Conservation (phyloP, 176 grass and related monocot species). For the Poa pratensis region DNA sequence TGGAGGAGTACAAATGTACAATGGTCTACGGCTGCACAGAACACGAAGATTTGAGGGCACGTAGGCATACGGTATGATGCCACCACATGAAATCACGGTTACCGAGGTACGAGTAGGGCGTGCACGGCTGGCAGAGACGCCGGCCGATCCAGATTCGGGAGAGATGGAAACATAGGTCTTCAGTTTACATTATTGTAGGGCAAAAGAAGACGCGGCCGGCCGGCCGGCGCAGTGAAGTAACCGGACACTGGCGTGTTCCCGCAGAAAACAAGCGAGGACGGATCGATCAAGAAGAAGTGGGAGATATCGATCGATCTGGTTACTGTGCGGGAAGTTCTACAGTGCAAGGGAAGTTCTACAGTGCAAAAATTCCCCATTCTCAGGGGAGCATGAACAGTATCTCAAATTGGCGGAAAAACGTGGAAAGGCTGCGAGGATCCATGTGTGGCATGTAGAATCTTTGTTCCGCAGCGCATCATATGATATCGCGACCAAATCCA, state of each 20-base stretch:
- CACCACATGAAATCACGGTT: conserved; percentile 60
- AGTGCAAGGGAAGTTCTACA: conserved; percentile 52
- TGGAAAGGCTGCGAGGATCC: not conserved
- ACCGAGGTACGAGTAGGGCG: conserved; percentile 34
- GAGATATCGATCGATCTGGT: conserved; percentile 39
- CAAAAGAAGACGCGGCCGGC: not conserved
- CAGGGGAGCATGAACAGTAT: no score
- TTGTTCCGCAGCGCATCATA: no score
- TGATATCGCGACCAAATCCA: not conserved
- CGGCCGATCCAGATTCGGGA: conserved; percentile 23
- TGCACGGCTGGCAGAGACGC: not conserved
- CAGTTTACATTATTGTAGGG: not conserved
- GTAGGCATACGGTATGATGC: conserved; percentile 9
- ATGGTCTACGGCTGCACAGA: not conserved
- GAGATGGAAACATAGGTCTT: not conserved
- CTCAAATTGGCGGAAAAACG: not conserved
- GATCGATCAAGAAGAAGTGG: not conserved
- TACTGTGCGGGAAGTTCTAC: conserved; percentile 41
- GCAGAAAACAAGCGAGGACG: not conserved
- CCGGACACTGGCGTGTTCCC: not conserved
- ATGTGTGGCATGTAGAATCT: not conserved
- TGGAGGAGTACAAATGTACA: not conserved
- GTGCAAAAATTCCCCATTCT: conserved; percentile 61
- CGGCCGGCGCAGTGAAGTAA: not conserved
- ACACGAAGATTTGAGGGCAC: not conserved